Evolutionary conservation across 208 protist genomes (phyloP).

Genomic region (Trypanosoma vivax): DNA sequence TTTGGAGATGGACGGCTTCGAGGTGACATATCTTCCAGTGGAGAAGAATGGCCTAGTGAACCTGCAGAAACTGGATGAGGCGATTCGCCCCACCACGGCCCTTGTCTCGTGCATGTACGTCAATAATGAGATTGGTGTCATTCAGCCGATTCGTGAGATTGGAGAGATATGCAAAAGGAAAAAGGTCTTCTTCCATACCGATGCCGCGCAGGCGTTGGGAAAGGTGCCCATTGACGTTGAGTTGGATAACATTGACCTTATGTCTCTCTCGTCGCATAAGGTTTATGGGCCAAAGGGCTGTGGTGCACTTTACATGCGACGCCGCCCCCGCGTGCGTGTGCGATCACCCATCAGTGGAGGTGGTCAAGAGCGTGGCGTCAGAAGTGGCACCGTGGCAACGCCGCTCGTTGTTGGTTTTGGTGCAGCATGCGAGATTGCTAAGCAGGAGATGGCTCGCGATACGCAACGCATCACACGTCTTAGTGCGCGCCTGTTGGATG

Average conservation of each 20-base stretch:
- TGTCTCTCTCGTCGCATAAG: slow-evolving; percentile 98
- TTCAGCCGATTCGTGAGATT: slow-evolving; percentile 96
- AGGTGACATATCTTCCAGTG: slow-evolving; percentile 97
- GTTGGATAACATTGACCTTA: slow-evolving; percentile 94
- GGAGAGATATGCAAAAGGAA: slow-evolving; percentile 92
- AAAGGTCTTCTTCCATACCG: slow-evolving; percentile 97
- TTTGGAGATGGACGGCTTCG: slow-evolving; percentile 94
- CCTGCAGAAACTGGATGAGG: slow-evolving; percentile 85
- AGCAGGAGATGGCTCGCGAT: slow-evolving; percentile 94
- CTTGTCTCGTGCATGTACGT: slow-evolving; percentile 98
- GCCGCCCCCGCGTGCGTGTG: slow-evolving; percentile 95
- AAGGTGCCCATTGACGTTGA: slow-evolving; percentile 98
- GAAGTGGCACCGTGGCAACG: slow-evolving; percentile 93
- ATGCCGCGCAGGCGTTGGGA: slow-evolving; percentile 96
- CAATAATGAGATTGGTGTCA: slow-evolving; percentile 99
- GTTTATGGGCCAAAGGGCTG: slow-evolving; percentile 97
- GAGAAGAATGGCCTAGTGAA: slow-evolving; percentile 95
- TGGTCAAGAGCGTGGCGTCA: slow-evolving; percentile 97
- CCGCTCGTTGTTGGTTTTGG: slow-evolving; percentile 93
- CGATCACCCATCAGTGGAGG: slow-evolving; percentile 97
- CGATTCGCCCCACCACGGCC: slow-evolving; percentile 92
- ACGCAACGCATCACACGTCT: slow-evolving; percentile 71
- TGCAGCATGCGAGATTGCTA: slow-evolving; percentile 86
- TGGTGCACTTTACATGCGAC: slow-evolving; percentile 84
- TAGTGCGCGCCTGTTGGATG: slow-evolving; percentile 74